Percentiles rank a stretch among this genome's conserved stretches.
These are phyloP conservation scores for Gastrodia elata DNA, from an alignment of 106 monocot genomes.

Conservation along the genomic window DNA sequence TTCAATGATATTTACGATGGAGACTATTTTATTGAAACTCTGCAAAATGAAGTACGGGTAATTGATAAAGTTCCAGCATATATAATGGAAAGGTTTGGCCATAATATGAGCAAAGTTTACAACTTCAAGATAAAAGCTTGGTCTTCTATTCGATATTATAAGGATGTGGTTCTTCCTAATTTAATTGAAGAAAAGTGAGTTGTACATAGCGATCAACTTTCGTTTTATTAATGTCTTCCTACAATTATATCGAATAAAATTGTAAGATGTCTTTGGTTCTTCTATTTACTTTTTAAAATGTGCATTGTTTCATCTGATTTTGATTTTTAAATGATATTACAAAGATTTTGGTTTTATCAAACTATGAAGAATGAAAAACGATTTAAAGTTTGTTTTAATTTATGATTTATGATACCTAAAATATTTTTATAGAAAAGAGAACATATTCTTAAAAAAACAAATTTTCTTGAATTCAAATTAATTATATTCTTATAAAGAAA, in stretches of 20 bases:
- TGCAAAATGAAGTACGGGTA: slow-evolving; percentile 83
- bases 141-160: slow-evolving; percentile 74
- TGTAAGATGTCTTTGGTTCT: slow-evolving; percentile 1
- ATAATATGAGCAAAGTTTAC: slow-evolving; percentile 93
- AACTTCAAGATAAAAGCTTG: slow-evolving; percentile 97
- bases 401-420: too few species aligned
- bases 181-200: slow-evolving; percentile 88
- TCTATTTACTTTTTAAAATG: neutral
- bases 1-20: slow-evolving; percentile 96
- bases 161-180: slow-evolving; percentile 71
- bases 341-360: too few species aligned
- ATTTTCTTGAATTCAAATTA: too few species aligned
- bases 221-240: neutral
- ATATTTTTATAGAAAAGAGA: too few species aligned
- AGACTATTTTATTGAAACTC: slow-evolving; percentile 59
- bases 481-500: too few species aligned
- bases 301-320: neutral
- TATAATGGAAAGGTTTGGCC: slow-evolving; percentile 90
- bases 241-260: neutral
- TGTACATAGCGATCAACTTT: neutral
- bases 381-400: too few species aligned
- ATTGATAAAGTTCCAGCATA: slow-evolving; percentile 78
- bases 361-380: too few species aligned
- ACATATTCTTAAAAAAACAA: too few species aligned
- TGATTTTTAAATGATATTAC: too few species aligned